Conservation (phyloP, 495 filamentous ascomycete species). For the Aspergillus coremiiformis region DNA sequence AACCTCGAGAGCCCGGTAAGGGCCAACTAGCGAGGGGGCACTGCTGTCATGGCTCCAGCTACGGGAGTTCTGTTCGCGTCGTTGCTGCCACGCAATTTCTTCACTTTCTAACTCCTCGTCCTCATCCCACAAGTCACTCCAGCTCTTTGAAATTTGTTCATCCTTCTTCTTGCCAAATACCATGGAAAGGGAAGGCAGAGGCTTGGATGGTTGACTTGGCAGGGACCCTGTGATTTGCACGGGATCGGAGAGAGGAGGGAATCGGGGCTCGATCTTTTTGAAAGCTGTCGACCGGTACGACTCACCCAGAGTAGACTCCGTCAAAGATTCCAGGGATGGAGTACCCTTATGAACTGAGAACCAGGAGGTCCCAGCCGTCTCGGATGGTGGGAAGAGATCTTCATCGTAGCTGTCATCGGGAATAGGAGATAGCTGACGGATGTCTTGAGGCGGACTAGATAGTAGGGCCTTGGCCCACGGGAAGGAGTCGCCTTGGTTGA, state of each 20-base stretch:
- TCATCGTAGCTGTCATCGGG: constrained; percentile 77
- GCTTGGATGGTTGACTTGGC: constrained; percentile 60
- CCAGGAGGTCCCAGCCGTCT: constrained; percentile 62
- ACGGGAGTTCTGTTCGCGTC: constrained; percentile 68
- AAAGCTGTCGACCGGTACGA: constrained; percentile 58
- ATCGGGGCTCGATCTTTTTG: constrained; percentile 31
- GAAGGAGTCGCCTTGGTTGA: constrained; percentile 76
- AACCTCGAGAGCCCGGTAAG: constrained; percentile 29
- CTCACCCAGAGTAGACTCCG: constrained; percentile 66
- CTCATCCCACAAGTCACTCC: constrained; percentile 95
- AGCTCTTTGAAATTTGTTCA: constrained; percentile 79
- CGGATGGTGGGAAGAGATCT: constrained; percentile 80
- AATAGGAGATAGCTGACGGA: constrained; percentile 82
- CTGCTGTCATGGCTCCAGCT: constrained; percentile 76
- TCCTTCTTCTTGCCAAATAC: constrained; percentile 71
- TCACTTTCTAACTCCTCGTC: constrained; percentile 70
- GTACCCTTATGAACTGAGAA: constrained; percentile 61
- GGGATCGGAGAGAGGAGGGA: constrained; percentile 41
- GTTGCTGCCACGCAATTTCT: constrained; percentile 46
- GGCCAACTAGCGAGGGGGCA: constrained; percentile 23
- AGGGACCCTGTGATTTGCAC: constrained; percentile 68
- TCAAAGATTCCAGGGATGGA: constrained; percentile 69
- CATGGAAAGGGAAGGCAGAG: constrained; percentile 59
- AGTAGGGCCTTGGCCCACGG: constrained; percentile 92
- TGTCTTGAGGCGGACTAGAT: constrained; percentile 60